These are phyloP conservation scores for Eugenia klotzschiana DNA, from an alignment of 441 rosid species.

Conservation along the genomic window DNA sequence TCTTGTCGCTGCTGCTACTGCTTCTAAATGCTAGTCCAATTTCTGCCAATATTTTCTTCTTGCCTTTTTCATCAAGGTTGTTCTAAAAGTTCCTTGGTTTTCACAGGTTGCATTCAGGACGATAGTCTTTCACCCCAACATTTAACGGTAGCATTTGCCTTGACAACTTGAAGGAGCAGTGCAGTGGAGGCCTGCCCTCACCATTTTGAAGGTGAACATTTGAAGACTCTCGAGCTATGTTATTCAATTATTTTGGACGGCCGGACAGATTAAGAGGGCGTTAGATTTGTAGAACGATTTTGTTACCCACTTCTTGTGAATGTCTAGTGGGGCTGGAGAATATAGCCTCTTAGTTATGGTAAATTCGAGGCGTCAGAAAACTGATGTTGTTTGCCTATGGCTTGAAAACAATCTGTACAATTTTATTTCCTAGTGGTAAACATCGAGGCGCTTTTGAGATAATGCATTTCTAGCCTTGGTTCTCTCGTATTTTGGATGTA, in stretches of 20 bases:
- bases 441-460: not conserved
- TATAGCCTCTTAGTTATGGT: not conserved
- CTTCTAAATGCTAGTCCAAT: not conserved
- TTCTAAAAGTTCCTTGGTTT: not conserved
- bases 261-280: not conserved
- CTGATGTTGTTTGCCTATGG: not conserved
- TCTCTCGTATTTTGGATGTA: not conserved
- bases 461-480: not conserved
- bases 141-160: not conserved
- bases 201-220: not conserved
- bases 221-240: not conserved
- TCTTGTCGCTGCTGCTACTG: not conserved
- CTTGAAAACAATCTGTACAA: not conserved
- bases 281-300: not conserved
- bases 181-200: not conserved
- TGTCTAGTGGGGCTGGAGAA: not conserved
- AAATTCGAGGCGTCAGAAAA: not conserved
- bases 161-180: not conserved
- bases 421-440: not conserved
- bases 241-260: not conserved
- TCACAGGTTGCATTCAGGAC: not conserved
- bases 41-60: not conserved
- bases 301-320: not conserved
- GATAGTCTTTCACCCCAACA: not conserved
- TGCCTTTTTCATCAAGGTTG: not conserved